Conservation (phyloP, 2,329 filamentous ascomycete genomes). For the Penicillium digitatum region DNA sequence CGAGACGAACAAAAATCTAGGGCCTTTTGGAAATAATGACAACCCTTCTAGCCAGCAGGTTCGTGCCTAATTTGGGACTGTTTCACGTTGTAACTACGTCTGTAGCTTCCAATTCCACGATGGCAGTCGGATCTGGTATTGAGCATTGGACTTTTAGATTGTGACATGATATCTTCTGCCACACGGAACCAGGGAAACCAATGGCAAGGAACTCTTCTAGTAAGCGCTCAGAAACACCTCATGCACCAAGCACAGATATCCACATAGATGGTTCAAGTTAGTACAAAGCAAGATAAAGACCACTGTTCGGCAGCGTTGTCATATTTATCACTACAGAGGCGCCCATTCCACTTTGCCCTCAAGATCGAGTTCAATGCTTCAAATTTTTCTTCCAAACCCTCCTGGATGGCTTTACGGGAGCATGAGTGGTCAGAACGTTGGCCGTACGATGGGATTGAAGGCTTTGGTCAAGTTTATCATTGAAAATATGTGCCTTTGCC, state of each 20-base stretch:
- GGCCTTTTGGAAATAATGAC: no score
- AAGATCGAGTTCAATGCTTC: neutral
- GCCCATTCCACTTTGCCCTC: neutral
- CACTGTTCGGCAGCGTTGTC: neutral
- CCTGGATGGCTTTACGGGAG: neutral
- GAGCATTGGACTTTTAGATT: neutral
- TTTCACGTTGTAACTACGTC: no score
- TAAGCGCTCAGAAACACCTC: neutral
- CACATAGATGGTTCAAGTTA: neutral
- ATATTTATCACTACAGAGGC: neutral
- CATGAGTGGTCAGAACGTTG: neutral
- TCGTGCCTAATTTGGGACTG: no score
- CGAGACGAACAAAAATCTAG: no score
- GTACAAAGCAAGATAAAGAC: neutral
- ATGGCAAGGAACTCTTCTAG: no score
- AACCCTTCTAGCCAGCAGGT: no score
- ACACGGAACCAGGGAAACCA: neutral
- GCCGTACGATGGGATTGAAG: neutral
- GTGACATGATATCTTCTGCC: neutral
- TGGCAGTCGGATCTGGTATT: no score
- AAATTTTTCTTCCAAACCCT: slow-evolving; percentile 1
- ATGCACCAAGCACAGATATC: neutral
- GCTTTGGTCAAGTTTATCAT: neutral
- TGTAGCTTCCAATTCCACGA: no score
- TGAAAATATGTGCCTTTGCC: neutral